Evolutionary conservation across 176 grass and related monocot species (phyloP).

Genomic region (Paspalum vaginatum): DNA sequence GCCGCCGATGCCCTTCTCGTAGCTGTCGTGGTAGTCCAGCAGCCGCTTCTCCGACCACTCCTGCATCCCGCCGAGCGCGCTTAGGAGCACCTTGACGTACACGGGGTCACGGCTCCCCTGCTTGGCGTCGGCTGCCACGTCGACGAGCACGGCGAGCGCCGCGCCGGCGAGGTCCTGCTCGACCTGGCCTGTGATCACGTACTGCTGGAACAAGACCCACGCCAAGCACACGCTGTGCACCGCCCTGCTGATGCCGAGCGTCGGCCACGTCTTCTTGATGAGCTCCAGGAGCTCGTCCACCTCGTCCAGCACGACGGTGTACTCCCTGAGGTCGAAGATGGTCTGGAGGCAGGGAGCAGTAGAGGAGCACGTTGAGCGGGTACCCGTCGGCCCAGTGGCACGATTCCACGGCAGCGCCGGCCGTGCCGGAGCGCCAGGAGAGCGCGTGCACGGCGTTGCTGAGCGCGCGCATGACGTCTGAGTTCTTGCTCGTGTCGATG

Average conservation of each 20-base stretch:
- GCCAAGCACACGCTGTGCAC: constrained; percentile 79
- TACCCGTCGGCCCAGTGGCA: constrained; percentile 93
- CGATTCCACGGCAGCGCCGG: constrained; percentile 11
- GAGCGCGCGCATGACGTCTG: constrained; percentile 67
- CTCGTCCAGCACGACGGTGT: constrained; percentile 80
- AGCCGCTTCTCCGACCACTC: constrained; percentile 87
- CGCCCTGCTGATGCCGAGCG: constrained; percentile 59
- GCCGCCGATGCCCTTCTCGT: constrained; percentile 47
- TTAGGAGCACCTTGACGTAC: constrained; percentile 63
- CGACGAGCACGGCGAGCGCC: constrained; percentile 62
- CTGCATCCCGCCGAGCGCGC: constrained; percentile 66
- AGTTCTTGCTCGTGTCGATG: constrained; percentile 81
- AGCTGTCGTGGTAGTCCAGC: constrained; percentile 77
- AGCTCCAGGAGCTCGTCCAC: constrained; percentile 92
- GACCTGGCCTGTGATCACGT: constrained; percentile 72
- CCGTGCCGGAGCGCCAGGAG: constrained; percentile 53
- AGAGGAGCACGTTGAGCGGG: constrained; percentile 82
- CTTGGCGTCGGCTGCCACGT: constrained; percentile 71
- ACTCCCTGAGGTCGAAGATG: constrained; percentile 70
- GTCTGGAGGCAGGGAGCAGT: constrained; percentile 68
- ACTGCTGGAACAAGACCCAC: constrained; percentile 84
- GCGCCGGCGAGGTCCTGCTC: constrained; percentile 76
- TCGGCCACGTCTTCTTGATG: constrained; percentile 89
- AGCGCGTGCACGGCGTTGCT: constrained; percentile 65
- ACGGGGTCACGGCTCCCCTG: constrained; percentile 48